A percentile compares a stretch with the other conserved stretches of the same genome.
phyloP scores from a whole-genome alignment of 208 protist genomes.

The Hexamita inflata region DNA sequence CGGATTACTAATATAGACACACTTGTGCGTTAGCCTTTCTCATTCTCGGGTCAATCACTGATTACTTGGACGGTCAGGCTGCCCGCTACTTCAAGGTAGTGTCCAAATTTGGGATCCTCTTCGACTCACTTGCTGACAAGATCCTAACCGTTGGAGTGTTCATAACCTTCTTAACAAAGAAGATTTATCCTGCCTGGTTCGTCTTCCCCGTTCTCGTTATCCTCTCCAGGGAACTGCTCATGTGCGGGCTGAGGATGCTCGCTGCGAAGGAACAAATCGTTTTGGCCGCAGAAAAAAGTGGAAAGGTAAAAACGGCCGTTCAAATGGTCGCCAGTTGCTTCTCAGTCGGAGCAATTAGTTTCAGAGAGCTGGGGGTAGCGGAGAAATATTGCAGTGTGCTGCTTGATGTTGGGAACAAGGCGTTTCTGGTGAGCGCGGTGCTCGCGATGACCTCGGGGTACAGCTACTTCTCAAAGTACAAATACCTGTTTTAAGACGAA shows the following conservation, averaged over 20 bases:
- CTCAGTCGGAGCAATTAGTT: too few relatives aligned
- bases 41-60: constrained; percentile 14
- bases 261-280: not conserved
- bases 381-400: too few relatives aligned
- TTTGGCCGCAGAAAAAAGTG: constrained; percentile 11
- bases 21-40: not conserved
- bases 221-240: constrained; percentile 20
- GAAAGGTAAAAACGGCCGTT: constrained; percentile 30
- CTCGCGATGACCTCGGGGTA: too few relatives aligned
- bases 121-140: constrained; percentile 30
- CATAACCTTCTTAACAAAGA: not conserved
- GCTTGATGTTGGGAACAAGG: too few relatives aligned
- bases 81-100: constrained; percentile 1
- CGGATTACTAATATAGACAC: not conserved
- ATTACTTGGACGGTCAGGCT: constrained; percentile 21
- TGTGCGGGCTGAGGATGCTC: constrained; percentile 11
- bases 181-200: not conserved
- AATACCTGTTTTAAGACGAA: too few relatives aligned
- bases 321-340: constrained; percentile 29
- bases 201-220: constrained; percentile 15
- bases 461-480: too few relatives aligned
- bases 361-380: too few relatives aligned
- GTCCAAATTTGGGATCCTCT: constrained; percentile 23
- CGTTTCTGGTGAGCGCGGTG: too few relatives aligned
- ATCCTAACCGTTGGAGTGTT: constrained; percentile 11